Conservation (phyloP, 768 basidiomycete genomes). For the Russula griseocarnosa region DNA sequence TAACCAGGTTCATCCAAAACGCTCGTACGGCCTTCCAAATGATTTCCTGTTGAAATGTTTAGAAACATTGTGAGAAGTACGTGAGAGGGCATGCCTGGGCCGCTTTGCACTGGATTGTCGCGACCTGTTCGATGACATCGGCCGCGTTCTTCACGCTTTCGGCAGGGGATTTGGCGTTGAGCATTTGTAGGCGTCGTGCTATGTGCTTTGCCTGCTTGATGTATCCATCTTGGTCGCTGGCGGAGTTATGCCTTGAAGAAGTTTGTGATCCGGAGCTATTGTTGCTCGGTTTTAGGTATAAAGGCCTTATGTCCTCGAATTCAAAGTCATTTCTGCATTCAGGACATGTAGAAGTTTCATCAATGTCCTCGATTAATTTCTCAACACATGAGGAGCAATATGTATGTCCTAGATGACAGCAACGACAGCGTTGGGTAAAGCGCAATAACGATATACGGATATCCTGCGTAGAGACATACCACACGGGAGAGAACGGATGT, state of each 20-base stretch:
- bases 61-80: neutral
- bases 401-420: slow-evolving; percentile 10
- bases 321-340: slow-evolving; percentile 17
- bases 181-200: slow-evolving; percentile 8
- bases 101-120: slow-evolving; percentile 13
- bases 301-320: neutral
- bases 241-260: neutral
- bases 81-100: slow-evolving; percentile 12
- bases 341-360: slow-evolving; percentile 2
- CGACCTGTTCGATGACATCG: slow-evolving; percentile 16
- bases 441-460: neutral
- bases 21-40: slow-evolving; percentile 22
- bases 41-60: slow-evolving; percentile 11
- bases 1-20: slow-evolving; percentile 14
- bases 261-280: neutral
- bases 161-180: neutral
- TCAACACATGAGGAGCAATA: slow-evolving; percentile 21
- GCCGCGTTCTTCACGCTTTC: slow-evolving; percentile 13
- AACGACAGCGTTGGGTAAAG: neutral
- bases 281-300: slow-evolving; percentile 5
- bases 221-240: slow-evolving; percentile 5
- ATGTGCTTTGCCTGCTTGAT: slow-evolving; percentile 20
- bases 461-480: neutral
- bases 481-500: slow-evolving; percentile 19
- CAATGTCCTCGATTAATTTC: neutral